Evolutionary conservation across 495 filamentous ascomycete species (phyloP), one percentile per base, ranked within the genome.

Genomic region (Neurospora discreta): DNA sequence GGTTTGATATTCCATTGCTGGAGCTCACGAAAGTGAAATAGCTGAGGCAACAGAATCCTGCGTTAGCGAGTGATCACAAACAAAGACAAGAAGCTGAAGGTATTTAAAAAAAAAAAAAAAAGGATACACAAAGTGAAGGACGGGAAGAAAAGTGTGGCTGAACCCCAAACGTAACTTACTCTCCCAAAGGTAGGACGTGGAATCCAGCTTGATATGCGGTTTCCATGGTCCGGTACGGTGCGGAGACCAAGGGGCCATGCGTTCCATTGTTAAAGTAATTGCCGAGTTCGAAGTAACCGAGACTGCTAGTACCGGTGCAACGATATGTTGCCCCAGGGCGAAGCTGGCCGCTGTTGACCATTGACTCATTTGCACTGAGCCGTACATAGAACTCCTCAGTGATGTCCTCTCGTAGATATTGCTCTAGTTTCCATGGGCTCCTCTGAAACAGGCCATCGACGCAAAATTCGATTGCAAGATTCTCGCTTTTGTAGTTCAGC

Each of bases 241-340:
- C 46, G 5, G 46, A 58, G 10, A 58, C 23, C 46, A 58, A 58
- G 10, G 69, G 68, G 44, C 72, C 68, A 39, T 42, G 33, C 11
- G 10, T n/a, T 15, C 52, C 46, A 26, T 58, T 41, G 30, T 73
- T 73, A 23, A 70, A 43, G 2, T 7, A 38, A 26, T 70, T 73
- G 15, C 68, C 68, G 1, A 73, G 72, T 38, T 70, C 72, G 16
- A 73, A 73, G 42, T 70, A 73, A 20, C 72, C 72, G 16, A 70
- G 23, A 16, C 20, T 38, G 11, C 68, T 73, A 1, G 41, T 43
- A 70, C 30, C 39, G 46, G 46, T 30, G 23, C 46, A 58, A 26
- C 46, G 46, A 58, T 58, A 58, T 15, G 20, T 9, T 10, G 4
- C 8, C 43, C n/a, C 43, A 46, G 43, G n/a, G 43, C 43, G 43